Evolutionary conservation across 352 stramenopile genomes (phyloP).

Genomic region (Pythium brassicae): DNA sequence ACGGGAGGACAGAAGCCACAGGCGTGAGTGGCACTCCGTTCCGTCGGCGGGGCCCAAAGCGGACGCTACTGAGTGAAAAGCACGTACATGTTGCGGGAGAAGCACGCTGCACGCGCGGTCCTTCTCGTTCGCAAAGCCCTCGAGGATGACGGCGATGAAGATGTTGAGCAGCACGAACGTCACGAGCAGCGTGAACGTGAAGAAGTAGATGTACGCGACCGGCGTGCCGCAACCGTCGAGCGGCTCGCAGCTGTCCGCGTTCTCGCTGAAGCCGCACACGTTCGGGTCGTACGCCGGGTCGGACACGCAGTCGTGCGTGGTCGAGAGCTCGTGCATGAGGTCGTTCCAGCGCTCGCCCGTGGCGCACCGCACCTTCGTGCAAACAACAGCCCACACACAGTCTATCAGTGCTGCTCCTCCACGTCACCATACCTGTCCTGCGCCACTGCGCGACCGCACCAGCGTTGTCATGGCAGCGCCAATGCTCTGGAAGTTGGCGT

Average conservation of each 20-base stretch:
- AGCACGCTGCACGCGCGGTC: slow-evolving; percentile 52
- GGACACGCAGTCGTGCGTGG: slow-evolving; percentile 19
- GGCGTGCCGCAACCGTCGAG: slow-evolving; percentile 49
- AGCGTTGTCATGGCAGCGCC: slow-evolving; percentile 71
- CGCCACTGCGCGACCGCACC: slow-evolving; percentile 15
- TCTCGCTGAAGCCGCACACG: slow-evolving; percentile 41
- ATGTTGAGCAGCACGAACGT: slow-evolving; percentile 85
- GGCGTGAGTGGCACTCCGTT: too few relatives aligned
- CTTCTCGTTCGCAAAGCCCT: slow-evolving; percentile 75
- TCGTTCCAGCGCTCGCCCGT: slow-evolving; percentile 88
- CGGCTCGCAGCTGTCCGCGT: slow-evolving; percentile 29
- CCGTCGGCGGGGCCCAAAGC: too few relatives aligned
- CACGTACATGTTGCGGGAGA: slow-evolving; percentile 34
- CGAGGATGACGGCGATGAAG: slow-evolving; percentile 85
- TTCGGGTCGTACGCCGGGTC: slow-evolving; percentile 28
- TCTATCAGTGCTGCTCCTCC: not conserved
- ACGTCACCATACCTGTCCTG: too few relatives aligned
- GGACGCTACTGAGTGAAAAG: too few relatives aligned
- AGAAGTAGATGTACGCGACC: slow-evolving; percentile 58
- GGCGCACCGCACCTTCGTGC: slow-evolving; percentile 60
- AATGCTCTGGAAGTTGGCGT: slow-evolving; percentile 83
- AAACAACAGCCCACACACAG: not conserved
- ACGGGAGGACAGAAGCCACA: too few relatives aligned
- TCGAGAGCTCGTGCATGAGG: slow-evolving; percentile 75
- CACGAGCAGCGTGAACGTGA: slow-evolving; percentile 79